Evolutionary conservation across 2,329 filamentous ascomycete species (phyloP), one percentile per base, ranked within the genome.

Genomic region (Ceratocystis albifundus): DNA sequence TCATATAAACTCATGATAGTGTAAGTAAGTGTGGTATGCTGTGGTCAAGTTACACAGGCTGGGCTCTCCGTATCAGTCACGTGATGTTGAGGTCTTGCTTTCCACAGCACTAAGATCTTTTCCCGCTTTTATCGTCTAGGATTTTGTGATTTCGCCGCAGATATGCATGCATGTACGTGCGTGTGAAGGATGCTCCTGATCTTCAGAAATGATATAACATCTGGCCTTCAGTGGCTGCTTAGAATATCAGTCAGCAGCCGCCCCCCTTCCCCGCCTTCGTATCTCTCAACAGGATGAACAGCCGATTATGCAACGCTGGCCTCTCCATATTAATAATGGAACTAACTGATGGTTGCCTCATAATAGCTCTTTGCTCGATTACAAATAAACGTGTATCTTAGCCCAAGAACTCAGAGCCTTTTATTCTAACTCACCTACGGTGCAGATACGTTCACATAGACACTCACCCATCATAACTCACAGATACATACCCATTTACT

Each of bases 311-410:
- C 55, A 20, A 36, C 28, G 28, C n/a, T 59, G 55, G 55, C 55
- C 55, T n/a, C 55, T 30, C 32, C 30, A 10, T 8, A 59, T 59
- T 59, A 59, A 15, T 59, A 59, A 59, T 59, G 30, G 15, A n/a
- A 41, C 36, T 41, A 41, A 41, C 36, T 28, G 20, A 6, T 6
- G 55, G 25, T 3, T 17, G 6, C 15, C 55, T 59, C 25, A 32
- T 59, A 41, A 15, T 41, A 15, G 48, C 22, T 8, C 48, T 25
- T 12, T 53, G n/a, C 48, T 53, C 6, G 15, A 25, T 8, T 36
- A 59, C 32, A 59, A 59, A 59, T 59, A 59, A 7, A 59, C 5
- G 1, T 41, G 3, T 4, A 41, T 41, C 36, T 41, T 41, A 41
- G 15, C 3, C 8, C 36, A 41, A 41, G 36, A 41, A 41, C 36